Evolutionary conservation across 2,329 filamentous ascomycete species (phyloP), one percentile per base, ranked within the genome.

Genomic region (Xylariales sp.): DNA sequence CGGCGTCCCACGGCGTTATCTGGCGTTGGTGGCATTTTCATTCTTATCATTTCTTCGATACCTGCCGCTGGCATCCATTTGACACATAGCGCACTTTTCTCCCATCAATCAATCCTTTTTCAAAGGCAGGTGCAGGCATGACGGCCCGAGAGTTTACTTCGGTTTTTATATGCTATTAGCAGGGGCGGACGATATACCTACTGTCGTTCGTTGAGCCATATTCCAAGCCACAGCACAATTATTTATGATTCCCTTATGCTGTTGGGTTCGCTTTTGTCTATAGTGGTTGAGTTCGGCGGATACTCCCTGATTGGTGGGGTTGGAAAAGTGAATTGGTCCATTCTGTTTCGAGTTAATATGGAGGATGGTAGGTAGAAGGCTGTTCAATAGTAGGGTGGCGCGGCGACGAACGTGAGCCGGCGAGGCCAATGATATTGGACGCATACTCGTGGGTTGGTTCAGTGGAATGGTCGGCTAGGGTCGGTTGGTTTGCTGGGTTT

Each of bases 1-100:
- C 53, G 73, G 73, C 70, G 73, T 75, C 73, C 34, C 46, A 48
- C 48, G 74, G 73, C 68, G 73, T 74, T 74, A 64, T 60, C 63
- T 63, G 74, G 73, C 70, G 72, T 74, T 53, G 65, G 64, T 69
- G 63, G 62, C 52, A 41, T 67, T 14, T 43, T 61, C 52, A 30
- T 48, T 54, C 66, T 68, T 71, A 53, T 68, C 59, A 28, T 55
- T 60, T 55, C 64, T 49, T 14, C 72, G 72, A 75, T 76, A 75
- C 73, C 74, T 73, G 68, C 70, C 68, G 68, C 49, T 66, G 45
- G 56, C 68, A 49, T 41, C 49, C 62, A 58, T 63, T 52, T 59
- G 34, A 9, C 10, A 55, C 45, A 30, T 34, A 39, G 23, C 48
- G 23, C 45, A 18, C n/a, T 50, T 60, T 54, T 34, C 23, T 45